Base-by-base conservation (phyloP, 2,329 filamentous ascomycete species). In the Alternaria postmessia region DNA sequence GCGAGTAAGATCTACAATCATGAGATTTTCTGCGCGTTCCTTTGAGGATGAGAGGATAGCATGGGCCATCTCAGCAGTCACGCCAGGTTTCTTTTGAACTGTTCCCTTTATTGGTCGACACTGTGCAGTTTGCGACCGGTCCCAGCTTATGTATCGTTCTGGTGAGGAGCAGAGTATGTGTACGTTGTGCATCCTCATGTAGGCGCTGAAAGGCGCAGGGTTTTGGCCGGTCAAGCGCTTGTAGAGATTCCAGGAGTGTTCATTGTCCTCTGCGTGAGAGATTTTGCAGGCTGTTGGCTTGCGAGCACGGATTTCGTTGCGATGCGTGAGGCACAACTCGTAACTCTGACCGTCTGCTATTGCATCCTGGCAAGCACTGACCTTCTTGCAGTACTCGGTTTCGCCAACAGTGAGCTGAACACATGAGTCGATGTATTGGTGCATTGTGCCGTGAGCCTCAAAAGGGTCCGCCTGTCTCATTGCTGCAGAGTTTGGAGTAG, bases 71-170 rank as follows among this genome's bases (percentile, higher is more conserved):
- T 84, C 86, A n/a, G 91, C 83, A 0, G 90, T 95, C 38, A 90
- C 88, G 1, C 82, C 83, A 1, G 84, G 81, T 0, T 86, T 87
- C 70, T 96, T 96, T 69, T 89, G 89, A n/a, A 97, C 93, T 0
- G 94, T 98, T 48, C 94, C 94, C 81, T 98, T 98, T 88, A 98
- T 98, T 0, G 94, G 94, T 7, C 94, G 88, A 85, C 97, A 95
- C 62, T 91, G 88, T 75, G 89, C 92, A 42, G 82, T 78, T 0
- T 90, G 89, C 1, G 73, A 66, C 41, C 85, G 81, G 41, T 84
- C 82, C 87, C 88, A 91, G 56, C 87, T 87, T 16, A 98, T 86
- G 74, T 97, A 98, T 3, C 94, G 91, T 79, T 98, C 94, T 0
- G 94, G 94, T 4, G 92, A 96, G 70, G 90, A 91, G 77, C 91